Evolutionary conservation across 2,329 filamentous ascomycete genomes (phyloP), one percentile per base, ranked within the genome.

Genomic region (Alternaria gaisen): DNA sequence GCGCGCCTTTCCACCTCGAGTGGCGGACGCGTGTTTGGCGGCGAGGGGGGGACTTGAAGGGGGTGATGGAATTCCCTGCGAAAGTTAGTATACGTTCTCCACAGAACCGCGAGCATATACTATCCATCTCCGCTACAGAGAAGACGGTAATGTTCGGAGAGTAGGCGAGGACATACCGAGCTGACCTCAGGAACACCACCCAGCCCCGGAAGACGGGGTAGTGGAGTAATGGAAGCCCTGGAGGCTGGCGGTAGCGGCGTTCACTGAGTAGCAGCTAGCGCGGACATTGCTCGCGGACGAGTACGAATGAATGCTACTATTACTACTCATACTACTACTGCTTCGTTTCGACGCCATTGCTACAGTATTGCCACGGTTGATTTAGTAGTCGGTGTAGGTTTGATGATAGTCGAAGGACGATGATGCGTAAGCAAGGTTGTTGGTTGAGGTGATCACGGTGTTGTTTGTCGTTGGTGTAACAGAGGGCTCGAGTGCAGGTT

Each of bases 251-350:
- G 89, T 86, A 76, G 83, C 51, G 8, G 61, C 52, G 81, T 94
- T 89, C 80, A 94, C 92, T 74, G 91, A 84, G 84, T 97, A 97
- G 87, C 93, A 96, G 80, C 90, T 94, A 83, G 94, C 93, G 84
- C 94, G 90, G 82, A 95, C 89, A 80, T 91, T 91, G 84, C 88
- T 85, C 74, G 86, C 85, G 83, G 82, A 85, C 84, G 87, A 87
- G 86, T 88, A 80, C 75, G 79, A 83, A 79, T 77, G 75, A 70
- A 75, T 72, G 78, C 76, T 73, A 80, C 80, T 80, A 86, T 89
- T 91, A 88, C 86, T 91, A 91, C 88, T 86, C 67, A 56, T 63
- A 64, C 61, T 72, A 81, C 80, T 83, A 80, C 80, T 91, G 89
- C 86, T 91, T 87, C 86, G 88, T 85, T 85, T 86, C 82, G 83